These are phyloP conservation scores for Houttuynia cordata DNA, from an alignment of 164 flowering plant genomes.

Conservation along the genomic window DNA sequence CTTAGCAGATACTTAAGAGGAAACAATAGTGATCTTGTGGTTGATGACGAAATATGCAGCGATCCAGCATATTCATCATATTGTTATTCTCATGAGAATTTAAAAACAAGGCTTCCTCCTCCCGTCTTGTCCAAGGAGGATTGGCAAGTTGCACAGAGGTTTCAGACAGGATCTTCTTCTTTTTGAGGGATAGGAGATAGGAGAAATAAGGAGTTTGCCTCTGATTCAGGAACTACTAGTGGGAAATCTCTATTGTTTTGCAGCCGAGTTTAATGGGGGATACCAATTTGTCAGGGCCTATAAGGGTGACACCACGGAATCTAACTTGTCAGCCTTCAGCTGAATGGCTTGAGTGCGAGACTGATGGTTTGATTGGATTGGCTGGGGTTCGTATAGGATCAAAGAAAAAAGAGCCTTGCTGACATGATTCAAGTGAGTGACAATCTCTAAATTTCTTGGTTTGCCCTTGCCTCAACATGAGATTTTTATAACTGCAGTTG, in stretches of 20 bases:
- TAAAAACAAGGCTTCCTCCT: conserved; percentile 78
- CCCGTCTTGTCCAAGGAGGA: conserved; percentile 73
- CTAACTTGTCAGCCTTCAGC: conserved; percentile 33
- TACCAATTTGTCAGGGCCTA: conserved; percentile 30
- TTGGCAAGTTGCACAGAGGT: conserved; percentile 72
- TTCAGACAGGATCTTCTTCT: conserved; percentile 43
- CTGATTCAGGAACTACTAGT: conserved; percentile 17
- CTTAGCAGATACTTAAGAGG: conserved; percentile 15
- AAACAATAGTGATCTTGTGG: conserved; percentile 12
- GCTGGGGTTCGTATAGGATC: conserved; percentile 40
- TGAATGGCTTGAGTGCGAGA: conserved; percentile 40
- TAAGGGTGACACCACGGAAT: conserved; percentile 23
- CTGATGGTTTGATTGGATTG: conserved; percentile 28
- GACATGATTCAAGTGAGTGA: conserved; percentile 73
- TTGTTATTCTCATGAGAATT: conserved; percentile 61
- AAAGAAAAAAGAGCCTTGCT: conserved; percentile 70
- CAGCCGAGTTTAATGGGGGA: conserved; percentile 57
- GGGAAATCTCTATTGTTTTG: conserved; percentile 40
- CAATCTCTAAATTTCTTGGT: background rate
- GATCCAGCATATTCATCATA: conserved; percentile 73
- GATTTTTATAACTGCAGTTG: background rate
- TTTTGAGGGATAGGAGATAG: conserved; percentile 37
- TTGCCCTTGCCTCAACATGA: background rate
- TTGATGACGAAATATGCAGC: conserved; percentile 65
- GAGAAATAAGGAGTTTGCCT: conserved; percentile 31